Conservation (phyloP, 805 yeast genomes). For the Sporopachydermia quercuum region DNA sequence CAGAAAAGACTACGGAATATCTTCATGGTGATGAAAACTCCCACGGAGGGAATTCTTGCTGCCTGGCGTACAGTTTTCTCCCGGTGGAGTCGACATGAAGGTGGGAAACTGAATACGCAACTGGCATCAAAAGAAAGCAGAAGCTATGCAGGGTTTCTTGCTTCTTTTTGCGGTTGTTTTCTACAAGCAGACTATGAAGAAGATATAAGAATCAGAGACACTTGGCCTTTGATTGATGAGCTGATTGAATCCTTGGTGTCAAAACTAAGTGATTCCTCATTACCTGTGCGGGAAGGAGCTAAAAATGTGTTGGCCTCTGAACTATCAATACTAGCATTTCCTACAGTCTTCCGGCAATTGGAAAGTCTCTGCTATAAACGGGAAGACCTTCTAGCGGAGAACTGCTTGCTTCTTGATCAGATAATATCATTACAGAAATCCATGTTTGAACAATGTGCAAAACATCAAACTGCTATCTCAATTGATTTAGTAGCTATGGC, state of each 20-base stretch:
- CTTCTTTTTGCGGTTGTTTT: conserved; percentile 54
- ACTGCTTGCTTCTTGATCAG: conserved; percentile 19
- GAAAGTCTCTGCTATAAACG: conserved; percentile 12
- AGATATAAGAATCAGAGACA: conserved; percentile 19
- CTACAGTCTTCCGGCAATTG: conserved; percentile 31
- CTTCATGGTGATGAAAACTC: conserved; percentile 14
- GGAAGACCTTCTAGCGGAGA: conserved; percentile 6
- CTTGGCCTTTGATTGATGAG: conserved; percentile 19
- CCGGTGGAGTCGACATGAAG: conserved; percentile 25
- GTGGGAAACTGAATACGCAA: conserved; percentile 9
- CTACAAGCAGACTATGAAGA: conserved; percentile 19
- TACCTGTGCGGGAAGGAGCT: conserved; percentile 50
- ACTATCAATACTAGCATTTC: conserved; percentile 42
- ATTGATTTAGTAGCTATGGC: conserved; percentile 12
- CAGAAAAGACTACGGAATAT: conserved; percentile 46
- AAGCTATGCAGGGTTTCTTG: conserved; percentile 59
- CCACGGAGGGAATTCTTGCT: conserved; percentile 22
- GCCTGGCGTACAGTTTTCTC: conserved; percentile 33
- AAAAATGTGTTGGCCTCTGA: conserved; percentile 59
- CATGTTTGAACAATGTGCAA: conserved; percentile 11
- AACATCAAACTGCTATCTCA: conserved; percentile 11
- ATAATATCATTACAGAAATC: conserved; percentile 9
- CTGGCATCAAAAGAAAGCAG: conserved; percentile 34
- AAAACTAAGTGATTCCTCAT: conserved; percentile 32
- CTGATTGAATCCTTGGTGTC: conserved; percentile 37